phyloP scores from a whole-genome alignment of 345 rosid species.

The Sisymbrium altissimum region DNA sequence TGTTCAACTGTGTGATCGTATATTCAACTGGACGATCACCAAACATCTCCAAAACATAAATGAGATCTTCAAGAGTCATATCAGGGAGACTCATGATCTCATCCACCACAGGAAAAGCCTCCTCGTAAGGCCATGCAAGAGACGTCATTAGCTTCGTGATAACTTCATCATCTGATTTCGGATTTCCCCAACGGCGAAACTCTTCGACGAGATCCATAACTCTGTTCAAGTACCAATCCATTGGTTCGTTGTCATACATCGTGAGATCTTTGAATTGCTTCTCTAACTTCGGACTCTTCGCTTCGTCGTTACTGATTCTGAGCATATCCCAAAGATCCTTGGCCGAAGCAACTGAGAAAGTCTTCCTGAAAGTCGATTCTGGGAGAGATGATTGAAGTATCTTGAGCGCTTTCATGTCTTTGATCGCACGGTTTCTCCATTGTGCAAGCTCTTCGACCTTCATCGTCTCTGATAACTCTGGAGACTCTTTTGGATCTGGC shows the following conservation, averaged over 20 bases:
- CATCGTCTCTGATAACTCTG: background rate
- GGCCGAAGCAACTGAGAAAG: background rate
- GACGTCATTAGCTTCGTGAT: background rate
- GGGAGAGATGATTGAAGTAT: constrained; percentile 18
- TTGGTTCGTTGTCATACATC: constrained; percentile 7
- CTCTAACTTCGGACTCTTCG: background rate
- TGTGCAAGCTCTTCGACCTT: background rate
- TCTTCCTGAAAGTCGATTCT: constrained; percentile 8
- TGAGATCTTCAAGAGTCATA: background rate
- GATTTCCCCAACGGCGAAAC: background rate
- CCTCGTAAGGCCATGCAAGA: background rate
- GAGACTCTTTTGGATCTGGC: constrained; percentile 8
- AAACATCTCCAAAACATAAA: background rate
- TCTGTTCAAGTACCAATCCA: background rate
- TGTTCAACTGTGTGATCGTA: background rate
- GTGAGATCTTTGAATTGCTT: constrained; percentile 1
- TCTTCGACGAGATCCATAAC: background rate
- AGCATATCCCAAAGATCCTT: constrained; percentile 23
- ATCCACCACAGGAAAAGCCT: background rate
- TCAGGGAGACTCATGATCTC: background rate
- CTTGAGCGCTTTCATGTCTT: constrained; percentile 11
- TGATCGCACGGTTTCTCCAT: background rate
- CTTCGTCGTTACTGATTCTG: background rate
- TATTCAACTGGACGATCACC: background rate
- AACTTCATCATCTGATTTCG: background rate